phyloP scores from a whole-genome alignment of 2,329 filamentous ascomycete genomes.

The Biscogniauxia marginata region DNA sequence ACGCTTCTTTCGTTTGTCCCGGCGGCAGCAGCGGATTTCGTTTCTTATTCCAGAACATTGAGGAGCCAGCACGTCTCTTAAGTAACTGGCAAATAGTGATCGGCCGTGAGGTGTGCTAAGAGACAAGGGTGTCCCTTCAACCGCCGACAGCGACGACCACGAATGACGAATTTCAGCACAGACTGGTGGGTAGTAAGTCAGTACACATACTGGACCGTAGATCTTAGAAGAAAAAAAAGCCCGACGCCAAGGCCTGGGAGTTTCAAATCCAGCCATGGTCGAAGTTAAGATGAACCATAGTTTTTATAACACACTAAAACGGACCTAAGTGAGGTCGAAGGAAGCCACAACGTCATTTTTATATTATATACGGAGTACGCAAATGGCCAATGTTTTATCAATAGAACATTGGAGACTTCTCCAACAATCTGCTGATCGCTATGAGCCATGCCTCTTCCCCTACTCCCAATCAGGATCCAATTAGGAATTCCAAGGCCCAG shows the following conservation, averaged over 20 bases:
- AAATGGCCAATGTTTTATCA: background rate
- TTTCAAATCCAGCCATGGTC: background rate
- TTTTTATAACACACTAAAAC: too few species aligned
- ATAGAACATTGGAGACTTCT: background rate
- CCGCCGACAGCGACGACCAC: background rate
- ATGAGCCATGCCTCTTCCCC: background rate
- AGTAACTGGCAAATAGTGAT: background rate
- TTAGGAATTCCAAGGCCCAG: background rate
- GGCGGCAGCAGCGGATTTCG: background rate
- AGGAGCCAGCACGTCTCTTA: background rate
- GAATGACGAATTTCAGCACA: background rate
- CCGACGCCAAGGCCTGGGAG: background rate
- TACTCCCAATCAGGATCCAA: background rate
- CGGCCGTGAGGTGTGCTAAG: background rate
- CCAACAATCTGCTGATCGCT: background rate
- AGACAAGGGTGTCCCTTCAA: background rate
- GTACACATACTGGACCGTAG: too few species aligned
- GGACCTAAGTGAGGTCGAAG: too few species aligned
- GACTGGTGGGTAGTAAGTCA: background rate
- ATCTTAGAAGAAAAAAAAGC: too few species aligned
- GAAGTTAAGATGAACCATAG: background rate
- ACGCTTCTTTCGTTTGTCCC: background rate
- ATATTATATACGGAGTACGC: background rate
- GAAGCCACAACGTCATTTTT: background rate
- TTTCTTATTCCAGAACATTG: background rate